These are phyloP conservation scores for Mediolabrus comicus DNA, from an alignment of 108 stramenopile genomes.

Conservation along the genomic window DNA sequence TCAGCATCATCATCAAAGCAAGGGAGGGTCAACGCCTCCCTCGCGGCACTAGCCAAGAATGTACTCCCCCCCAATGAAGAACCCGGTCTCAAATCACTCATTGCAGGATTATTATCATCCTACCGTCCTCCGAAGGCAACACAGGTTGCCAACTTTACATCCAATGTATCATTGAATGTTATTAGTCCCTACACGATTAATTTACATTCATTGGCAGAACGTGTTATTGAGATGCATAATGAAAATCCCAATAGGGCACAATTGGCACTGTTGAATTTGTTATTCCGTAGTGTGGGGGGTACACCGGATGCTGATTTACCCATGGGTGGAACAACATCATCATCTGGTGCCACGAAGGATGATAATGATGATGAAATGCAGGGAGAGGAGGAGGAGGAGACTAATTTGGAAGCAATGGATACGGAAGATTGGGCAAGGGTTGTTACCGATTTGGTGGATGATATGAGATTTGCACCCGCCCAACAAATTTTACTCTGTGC, in stretches of 20 bases:
- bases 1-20: background rate
- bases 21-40: conserved; percentile 10
- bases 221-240: conserved; percentile 41
- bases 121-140: conserved; percentile 18
- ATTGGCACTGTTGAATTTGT: conserved; percentile 59
- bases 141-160: background rate
- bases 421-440: conserved; percentile 67
- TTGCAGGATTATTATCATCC: conserved; percentile 52
- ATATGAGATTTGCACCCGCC: conserved; percentile 65
- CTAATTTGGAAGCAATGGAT: conserved; percentile 68
- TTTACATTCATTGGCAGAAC: conserved; percentile 25
- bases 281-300: conserved; percentile 86
- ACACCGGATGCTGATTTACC: conserved; percentile 34
- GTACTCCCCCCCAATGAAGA: conserved; percentile 38
- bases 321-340: background rate
- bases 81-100: conserved; percentile 35
- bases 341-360: background rate
- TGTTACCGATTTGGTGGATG: conserved; percentile 72
- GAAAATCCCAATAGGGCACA: conserved; percentile 61
- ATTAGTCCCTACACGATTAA: conserved; percentile 26
- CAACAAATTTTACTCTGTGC: conserved; percentile 57
- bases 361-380: conserved; percentile 16
- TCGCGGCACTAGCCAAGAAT: conserved; percentile 35
- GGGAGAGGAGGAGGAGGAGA: conserved; percentile 29
- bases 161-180: background rate